Conservation (phyloP, 495 filamentous ascomycete species). For the Tetracladium marchalianum region DNA sequence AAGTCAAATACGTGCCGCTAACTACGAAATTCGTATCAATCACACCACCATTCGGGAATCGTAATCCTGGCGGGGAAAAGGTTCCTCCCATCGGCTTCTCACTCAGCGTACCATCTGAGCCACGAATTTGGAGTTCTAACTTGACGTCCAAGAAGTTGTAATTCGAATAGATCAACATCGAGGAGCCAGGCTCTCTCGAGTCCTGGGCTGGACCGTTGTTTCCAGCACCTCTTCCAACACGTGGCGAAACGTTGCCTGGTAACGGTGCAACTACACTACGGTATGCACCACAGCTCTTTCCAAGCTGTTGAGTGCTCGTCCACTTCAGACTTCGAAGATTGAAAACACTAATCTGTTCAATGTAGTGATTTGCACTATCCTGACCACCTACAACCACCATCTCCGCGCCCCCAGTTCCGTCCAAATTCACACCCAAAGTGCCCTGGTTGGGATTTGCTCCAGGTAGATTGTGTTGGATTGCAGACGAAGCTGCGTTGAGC, state of each 20-base stretch:
- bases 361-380: constrained; percentile 95
- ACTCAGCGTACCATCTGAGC: constrained; percentile 71
- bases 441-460: constrained; percentile 73
- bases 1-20: constrained; percentile 92
- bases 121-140: constrained; percentile 79
- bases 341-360: constrained; percentile 96
- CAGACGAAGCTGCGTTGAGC: constrained; percentile 68
- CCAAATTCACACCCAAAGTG: constrained; percentile 72
- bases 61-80: constrained; percentile 79
- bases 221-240: constrained; percentile 49
- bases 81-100: constrained; percentile 84
- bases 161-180: constrained; percentile 97
- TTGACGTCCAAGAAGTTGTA: constrained; percentile 98
- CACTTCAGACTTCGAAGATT: constrained; percentile 94
- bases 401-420: constrained; percentile 87
- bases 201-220: constrained; percentile 32
- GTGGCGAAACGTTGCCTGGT: constrained; percentile 48
- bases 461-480: constrained; percentile 80
- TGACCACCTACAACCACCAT: constrained; percentile 97
- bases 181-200: constrained; percentile 52
- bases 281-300: constrained; percentile 90
- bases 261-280: constrained; percentile 88
- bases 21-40: constrained; percentile 94
- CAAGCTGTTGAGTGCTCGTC: constrained; percentile 76
- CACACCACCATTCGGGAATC: constrained; percentile 91